Evolutionary conservation across 805 yeast genomes (phyloP).

Genomic region (Yarrowia deformans): DNA sequence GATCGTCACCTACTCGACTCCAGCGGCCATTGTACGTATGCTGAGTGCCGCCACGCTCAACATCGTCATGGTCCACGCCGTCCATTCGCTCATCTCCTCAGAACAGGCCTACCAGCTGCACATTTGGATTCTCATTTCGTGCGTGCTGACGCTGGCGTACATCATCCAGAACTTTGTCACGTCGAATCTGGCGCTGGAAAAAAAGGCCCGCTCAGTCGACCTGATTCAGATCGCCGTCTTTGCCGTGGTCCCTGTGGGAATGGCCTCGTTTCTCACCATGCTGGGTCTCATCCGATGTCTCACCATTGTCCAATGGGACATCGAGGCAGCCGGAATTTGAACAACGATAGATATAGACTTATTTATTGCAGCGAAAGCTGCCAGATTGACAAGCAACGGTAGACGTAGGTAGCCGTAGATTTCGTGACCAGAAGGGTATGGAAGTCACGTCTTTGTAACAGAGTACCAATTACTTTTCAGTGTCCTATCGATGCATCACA

Average conservation of each 20-base stretch:
- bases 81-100: slow-evolving; percentile 72
- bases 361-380: slow-evolving; percentile 1
- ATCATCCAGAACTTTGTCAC: slow-evolving; percentile 89
- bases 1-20: slow-evolving; percentile 84
- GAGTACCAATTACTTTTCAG: too few species aligned
- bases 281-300: slow-evolving; percentile 77
- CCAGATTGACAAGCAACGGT: too few species aligned
- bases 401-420: too few species aligned
- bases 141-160: slow-evolving; percentile 78
- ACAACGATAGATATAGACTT: slow-evolving; percentile 12
- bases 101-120: slow-evolving; percentile 78
- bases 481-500: too few species aligned
- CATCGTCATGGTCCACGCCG: slow-evolving; percentile 70
- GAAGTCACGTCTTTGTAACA: too few species aligned
- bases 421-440: too few species aligned
- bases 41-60: slow-evolving; percentile 79
- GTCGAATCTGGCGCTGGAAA: slow-evolving; percentile 57
- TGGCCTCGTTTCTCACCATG: slow-evolving; percentile 94
- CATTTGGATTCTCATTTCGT: slow-evolving; percentile 90
- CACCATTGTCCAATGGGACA: slow-evolving; percentile 73
- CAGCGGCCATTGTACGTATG: slow-evolving; percentile 89
- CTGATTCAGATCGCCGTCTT: slow-evolving; percentile 88
- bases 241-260: slow-evolving; percentile 97
- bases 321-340: slow-evolving; percentile 40
- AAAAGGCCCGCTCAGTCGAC: slow-evolving; percentile 74